Evolutionary conservation across 768 basidiomycete genomes (phyloP), one percentile per base, ranked within the genome.

Genomic region (Dacryopinax spathularia): DNA sequence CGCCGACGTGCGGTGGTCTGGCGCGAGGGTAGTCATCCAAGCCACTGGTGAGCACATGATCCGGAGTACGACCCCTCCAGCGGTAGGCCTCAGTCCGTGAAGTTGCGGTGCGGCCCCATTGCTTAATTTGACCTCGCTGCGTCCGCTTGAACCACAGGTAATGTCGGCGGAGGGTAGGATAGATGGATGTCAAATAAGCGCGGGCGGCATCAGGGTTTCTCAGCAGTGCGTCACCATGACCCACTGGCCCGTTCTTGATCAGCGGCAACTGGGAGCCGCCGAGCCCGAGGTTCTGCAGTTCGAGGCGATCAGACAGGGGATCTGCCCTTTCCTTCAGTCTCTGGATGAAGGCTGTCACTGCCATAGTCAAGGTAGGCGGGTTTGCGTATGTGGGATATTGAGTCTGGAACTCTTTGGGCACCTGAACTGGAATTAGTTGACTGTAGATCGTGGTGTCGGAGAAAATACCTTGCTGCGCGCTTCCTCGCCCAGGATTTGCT

Each of bases 21-120:
- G 89, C 92, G 62, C 94, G 82, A 12, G 94, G 94, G 73, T 94
- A 97, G 74, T 98, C 94, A 72, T 98, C 94, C 85, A 98, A 86
- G 0, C 94, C 94, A 69, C 88, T 91, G 0, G 95, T 96, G 63
- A 98, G 76, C 36, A 98, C 88, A 73, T 95, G 92, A 29, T 80
- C 80, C 69, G 85, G 81, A 6, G 90, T 88, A 39, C 94, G 80
- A 31, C 94, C 94, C 33, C 95, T 83, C 95, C 94, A 98, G 34
- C 94, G 82, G 76, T 96, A 98, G 1, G 82, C 93, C 73, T 97
- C 93, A 0, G 84, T 84, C 61, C 87, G 79, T n/a, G 89, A 90
- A n/a, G 87, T 83, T 1, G 91, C 86, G 63, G 81, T 82, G 34
- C 94, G 82, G 2, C 82, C 84, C 72, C 91, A 98, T 71, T 91